phyloP scores from a whole-genome alignment of 495 filamentous ascomycete genomes.

The Xylaria venustula region DNA sequence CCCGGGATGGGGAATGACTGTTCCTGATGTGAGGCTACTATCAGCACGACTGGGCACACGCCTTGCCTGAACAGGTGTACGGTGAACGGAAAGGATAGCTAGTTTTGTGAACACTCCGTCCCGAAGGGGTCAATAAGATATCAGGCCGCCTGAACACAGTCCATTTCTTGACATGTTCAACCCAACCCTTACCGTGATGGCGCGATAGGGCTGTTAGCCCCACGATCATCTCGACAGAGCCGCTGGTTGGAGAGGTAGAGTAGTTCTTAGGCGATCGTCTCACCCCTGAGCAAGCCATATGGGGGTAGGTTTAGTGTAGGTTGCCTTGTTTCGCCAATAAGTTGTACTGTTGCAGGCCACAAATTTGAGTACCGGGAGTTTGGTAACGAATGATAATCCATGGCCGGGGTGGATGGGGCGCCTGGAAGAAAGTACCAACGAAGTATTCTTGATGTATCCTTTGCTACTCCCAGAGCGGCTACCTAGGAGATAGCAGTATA shows the following conservation, averaged over 20 bases:
- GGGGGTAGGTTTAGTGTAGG: not conserved
- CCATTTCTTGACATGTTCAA: not conserved
- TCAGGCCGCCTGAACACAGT: not conserved
- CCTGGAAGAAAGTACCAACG: not conserved
- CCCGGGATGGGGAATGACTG: not conserved
- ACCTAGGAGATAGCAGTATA: not conserved
- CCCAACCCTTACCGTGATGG: not conserved
- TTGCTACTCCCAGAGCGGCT: not conserved
- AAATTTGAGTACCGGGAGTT: not conserved
- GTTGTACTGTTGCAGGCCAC: not conserved
- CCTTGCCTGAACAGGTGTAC: not conserved
- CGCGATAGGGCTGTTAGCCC: constrained; percentile 2
- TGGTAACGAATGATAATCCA: constrained; percentile 2
- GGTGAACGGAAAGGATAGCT: constrained; percentile 1
- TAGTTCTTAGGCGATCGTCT: not conserved
- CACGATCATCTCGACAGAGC: not conserved
- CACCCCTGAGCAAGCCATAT: too few relatives aligned
- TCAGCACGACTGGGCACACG: not conserved
- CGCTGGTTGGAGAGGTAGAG: not conserved
- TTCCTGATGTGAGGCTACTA: not conserved
- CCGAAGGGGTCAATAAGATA: not conserved
- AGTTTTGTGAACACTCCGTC: not conserved
- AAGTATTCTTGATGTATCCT: constrained; percentile 8
- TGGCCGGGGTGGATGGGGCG: not conserved
- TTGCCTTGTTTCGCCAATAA: constrained; percentile 2